Base-by-base conservation (phyloP, 1,139 yeast species). In the Torulaspora globosa region DNA sequence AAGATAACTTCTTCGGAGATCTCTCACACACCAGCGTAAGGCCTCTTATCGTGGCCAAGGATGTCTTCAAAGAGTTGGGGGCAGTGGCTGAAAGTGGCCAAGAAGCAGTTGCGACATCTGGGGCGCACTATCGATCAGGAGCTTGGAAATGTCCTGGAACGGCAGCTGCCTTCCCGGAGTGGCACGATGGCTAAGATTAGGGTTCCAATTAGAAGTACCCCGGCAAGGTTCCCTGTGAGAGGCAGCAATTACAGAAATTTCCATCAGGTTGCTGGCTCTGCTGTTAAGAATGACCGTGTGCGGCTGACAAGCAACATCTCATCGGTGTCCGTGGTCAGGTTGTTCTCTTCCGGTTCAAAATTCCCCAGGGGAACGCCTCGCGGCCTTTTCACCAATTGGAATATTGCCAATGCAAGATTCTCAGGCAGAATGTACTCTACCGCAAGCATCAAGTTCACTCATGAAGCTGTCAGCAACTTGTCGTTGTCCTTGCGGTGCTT, bases 401-500 rank as follows among this genome's bases (percentile, higher is more conserved):
- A 53, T 36, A 49, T 53, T 52, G 37, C 41, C 9, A 44, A 46
- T 27, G 15, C 48, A 18, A 43, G 49, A 12, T 48, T 42, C 34
- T 28, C 44, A 2, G 54, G 50, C 15, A 48, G 55, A 15, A 39
- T 51, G 41, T 55, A 53, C 28, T 54, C 58, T 8, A 51, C 57
- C 3, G 49, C 54, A 7, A 46, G 52, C 21, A 54, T 55, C 28
- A 44, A 41, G 21, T 53, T 49, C 26, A 54, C 74, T 1, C 63
- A 67, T 16, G 73, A 71, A 50, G 72, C 73, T 14, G 70, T 66
- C 5, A 66, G 63, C 41, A 71, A 70, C 47, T 49, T 72, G 46
- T 62, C 71, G 1, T 56, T 69, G 24, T 64, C 68, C 6, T 40
- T 71, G 55, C 69, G 56, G 53, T 70, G 59, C 48, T 61, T 54